Percentiles rank a stretch among this genome's conserved stretches.
Conservation (phyloP, 1,284 basidiomycete species). For the Gymnopus androsaceus region DNA sequence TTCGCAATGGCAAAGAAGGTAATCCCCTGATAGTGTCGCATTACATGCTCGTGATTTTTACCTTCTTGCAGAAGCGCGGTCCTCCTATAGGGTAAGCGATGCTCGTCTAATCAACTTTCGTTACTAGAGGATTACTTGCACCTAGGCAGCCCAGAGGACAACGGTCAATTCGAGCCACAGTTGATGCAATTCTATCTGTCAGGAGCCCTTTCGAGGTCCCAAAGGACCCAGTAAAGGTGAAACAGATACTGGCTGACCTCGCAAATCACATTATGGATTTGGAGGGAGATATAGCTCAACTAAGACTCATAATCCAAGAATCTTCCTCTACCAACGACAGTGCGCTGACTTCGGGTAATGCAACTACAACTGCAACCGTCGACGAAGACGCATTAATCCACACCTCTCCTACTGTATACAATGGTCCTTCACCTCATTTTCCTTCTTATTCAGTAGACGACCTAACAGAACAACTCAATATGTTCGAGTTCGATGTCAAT, state of each 20-base stretch:
- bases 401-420: too few species aligned
- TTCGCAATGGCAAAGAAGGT: constrained; percentile 5
- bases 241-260: constrained; percentile 2
- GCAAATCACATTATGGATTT: constrained; percentile 3
- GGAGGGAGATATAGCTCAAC: constrained; percentile 6
- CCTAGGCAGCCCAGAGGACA: not conserved
- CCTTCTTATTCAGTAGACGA: not conserved
- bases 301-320: too few species aligned
- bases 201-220: constrained; percentile 6
- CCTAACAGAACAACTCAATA: not conserved
- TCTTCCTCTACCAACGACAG: not conserved
- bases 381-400: not conserved
- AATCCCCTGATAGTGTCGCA: too few species aligned
- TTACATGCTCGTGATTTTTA: not conserved
- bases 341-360: not conserved
- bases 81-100: constrained; percentile 8
- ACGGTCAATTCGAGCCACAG: constrained; percentile 6
- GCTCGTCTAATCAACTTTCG: too few species aligned
- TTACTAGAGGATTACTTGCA: not conserved
- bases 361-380: not conserved
- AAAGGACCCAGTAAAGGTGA: not conserved
- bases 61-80: constrained; percentile 3
- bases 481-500: not conserved
- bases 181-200: constrained; percentile 6
- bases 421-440: too few species aligned